Evolutionary conservation across 495 filamentous ascomycete species (phyloP).

Genomic region (Penicillium nucicola): DNA sequence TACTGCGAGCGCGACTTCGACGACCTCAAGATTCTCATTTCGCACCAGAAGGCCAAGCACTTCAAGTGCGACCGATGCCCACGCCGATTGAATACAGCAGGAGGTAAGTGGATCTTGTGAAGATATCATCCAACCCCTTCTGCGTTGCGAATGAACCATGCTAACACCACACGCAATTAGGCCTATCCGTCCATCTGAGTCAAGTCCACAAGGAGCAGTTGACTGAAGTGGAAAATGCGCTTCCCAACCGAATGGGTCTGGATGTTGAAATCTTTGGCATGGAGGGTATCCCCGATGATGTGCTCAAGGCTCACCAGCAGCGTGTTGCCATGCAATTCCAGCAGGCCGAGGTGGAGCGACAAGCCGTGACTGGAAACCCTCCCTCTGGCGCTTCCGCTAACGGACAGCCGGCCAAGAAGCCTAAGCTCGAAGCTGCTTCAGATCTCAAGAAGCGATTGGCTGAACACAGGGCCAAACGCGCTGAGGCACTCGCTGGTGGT

Average conservation of each 20-base stretch:
- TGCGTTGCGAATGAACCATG: conserved; percentile 1
- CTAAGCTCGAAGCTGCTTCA: conserved; percentile 71
- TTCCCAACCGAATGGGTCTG: conserved; percentile 75
- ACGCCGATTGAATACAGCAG: conserved; percentile 87
- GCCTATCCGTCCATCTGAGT: conserved; percentile 92
- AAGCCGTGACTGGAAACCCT: conserved; percentile 80
- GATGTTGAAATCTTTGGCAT: conserved; percentile 98
- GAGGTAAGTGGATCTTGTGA: conserved; percentile 58
- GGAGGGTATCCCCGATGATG: conserved; percentile 91
- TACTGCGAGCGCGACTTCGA: conserved; percentile 99
- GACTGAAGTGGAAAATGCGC: conserved; percentile 82
- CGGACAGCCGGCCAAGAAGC: conserved; percentile 67
- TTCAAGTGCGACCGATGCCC: conserved; percentile 93
- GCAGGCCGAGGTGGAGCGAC: conserved; percentile 77
- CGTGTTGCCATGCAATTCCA: conserved; percentile 80
- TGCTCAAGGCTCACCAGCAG: conserved; percentile 76
- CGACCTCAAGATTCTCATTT: conserved; percentile 91
- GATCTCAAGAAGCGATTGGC: conserved; percentile 82
- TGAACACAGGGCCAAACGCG: conserved; percentile 70
- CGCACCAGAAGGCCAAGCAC: conserved; percentile 97
- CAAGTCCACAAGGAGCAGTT: conserved; percentile 96
- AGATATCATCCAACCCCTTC: not conserved
- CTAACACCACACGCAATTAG: conserved; percentile 40
- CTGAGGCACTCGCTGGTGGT: conserved; percentile 54
- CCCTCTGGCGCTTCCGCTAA: conserved; percentile 52